phyloP scores from a whole-genome alignment of 106 monocot genomes.

The Allium sativum region DNA sequence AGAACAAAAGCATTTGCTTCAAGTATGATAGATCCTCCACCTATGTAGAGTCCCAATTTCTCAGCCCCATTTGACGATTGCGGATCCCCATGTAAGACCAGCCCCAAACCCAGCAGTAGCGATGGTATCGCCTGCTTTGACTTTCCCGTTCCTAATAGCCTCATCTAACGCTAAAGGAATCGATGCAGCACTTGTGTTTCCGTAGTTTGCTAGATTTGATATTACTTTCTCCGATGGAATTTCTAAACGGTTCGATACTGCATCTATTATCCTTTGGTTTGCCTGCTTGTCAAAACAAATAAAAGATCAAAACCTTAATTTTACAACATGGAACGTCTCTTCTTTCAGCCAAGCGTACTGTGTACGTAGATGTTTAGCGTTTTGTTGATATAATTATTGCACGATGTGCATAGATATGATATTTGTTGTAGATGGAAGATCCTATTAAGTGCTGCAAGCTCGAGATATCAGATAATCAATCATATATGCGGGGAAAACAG shows the following conservation, averaged over 20 bases:
- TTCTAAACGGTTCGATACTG: constrained; percentile 65
- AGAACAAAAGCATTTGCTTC: too few relatives aligned
- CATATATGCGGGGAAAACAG: neutral
- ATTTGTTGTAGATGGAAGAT: neutral
- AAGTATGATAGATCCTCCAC: too few relatives aligned
- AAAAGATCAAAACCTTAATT: neutral
- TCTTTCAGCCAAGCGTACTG: neutral
- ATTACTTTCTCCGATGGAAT: constrained; percentile 80
- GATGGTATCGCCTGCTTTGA: constrained; percentile 55
- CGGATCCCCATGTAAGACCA: constrained; percentile 93
- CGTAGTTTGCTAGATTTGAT: constrained; percentile 89
- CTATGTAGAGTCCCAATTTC: neutral
- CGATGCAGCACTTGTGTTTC: constrained; percentile 92
- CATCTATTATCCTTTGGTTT: constrained; percentile 83
- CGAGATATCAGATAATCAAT: neutral
- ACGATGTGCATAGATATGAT: neutral
- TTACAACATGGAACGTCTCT: neutral
- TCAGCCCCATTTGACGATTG: constrained; percentile 75
- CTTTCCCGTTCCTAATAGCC: constrained; percentile 58
- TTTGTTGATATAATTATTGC: neutral
- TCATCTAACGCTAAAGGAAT: constrained; percentile 93
- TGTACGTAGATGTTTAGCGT: neutral
- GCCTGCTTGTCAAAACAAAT: constrained; percentile 27
- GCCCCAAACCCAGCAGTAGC: constrained; percentile 85
- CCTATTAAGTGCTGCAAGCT: neutral